Base-by-base conservation (phyloP, 495 filamentous ascomycete species). In the Aspergillus cristatus region DNA sequence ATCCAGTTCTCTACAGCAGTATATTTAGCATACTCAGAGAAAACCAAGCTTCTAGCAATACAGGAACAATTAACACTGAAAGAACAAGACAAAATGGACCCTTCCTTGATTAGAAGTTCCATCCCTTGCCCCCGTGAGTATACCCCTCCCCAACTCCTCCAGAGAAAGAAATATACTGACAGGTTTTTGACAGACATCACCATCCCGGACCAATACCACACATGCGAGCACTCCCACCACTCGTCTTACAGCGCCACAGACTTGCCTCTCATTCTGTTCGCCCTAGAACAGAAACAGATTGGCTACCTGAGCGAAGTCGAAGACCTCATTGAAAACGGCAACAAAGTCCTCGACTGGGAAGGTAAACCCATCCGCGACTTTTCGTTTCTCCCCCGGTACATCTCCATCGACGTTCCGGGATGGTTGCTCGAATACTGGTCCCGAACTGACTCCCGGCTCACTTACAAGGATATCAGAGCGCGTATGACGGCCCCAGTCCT, bases 401-500 rank as follows among this genome's bases (percentile, higher is more conserved):
- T 50, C 29, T 35, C 43, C 14, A 12, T 18, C 3, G 30, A 37
- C 3, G 37, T 39, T 7, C n/a, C 38, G 0, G 35, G 28, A 8
- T 50, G 47, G 47, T 35, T 50, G 3, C 17, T 50, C 14, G 47
- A 50, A 15, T 45, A 28, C 38, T 50, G 47, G 47, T 32, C 35
- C 18, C 35, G 42, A 5, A 41, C 39, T 12, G 47, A 50, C 29
- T 7, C 11, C 8, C 37, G 47, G 1, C 28, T 50, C 3, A 43
- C 43, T 1, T 50, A 50, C 28, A 16, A 26, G 14, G 47, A 50
- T 28, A 46, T 50, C 26, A 22, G 30, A 14, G 47, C 30, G 8
- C 42, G 47, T 1, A 46, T 46, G 47, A 18, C 18, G 22, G 43
- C 35, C 22, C 35, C 38, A 8, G 1, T 16, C 5, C 18, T 3